phyloP scores from a whole-genome alignment of 768 basidiomycete genomes.

The Goffeauzyma gilvescens region DNA sequence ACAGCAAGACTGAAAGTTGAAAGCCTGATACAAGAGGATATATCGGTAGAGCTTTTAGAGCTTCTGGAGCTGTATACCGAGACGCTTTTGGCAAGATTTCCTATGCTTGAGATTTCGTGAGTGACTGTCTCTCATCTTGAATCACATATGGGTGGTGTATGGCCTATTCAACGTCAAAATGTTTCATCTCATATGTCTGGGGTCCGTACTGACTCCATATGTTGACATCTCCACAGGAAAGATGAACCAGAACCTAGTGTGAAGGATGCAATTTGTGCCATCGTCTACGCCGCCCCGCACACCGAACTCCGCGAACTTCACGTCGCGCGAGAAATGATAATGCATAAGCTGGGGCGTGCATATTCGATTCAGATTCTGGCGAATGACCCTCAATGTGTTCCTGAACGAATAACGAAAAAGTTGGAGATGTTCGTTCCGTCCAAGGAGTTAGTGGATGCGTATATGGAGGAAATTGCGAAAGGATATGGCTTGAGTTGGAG shows the following conservation, averaged over 20 bases:
- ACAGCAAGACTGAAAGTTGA: conserved; percentile 32
- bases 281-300: conserved; percentile 78
- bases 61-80: conserved; percentile 74
- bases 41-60: conserved; percentile 66
- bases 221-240: conserved; percentile 2
- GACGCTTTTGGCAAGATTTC: conserved; percentile 77
- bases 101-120: conserved; percentile 64
- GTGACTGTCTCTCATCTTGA: conserved; percentile 5
- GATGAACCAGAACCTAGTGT: conserved; percentile 75
- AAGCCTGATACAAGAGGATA: conserved; percentile 22
- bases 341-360: conserved; percentile 89
- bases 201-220: too few relatives aligned
- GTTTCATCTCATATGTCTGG: not conserved
- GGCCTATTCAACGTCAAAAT: too few relatives aligned
- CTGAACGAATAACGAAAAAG: conserved; percentile 61
- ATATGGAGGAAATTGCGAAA: conserved; percentile 71
- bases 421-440: conserved; percentile 51
- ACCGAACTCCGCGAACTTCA: conserved; percentile 86
- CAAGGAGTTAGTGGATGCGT: conserved; percentile 59
- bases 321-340: conserved; percentile 71
- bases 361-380: conserved; percentile 73
- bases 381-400: conserved; percentile 62
- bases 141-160: too few relatives aligned
- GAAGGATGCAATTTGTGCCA: conserved; percentile 63
- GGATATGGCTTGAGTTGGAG: conserved; percentile 62